phyloP scores from a whole-genome alignment of 352 stramenopile species.

The Globisporangium carolinianum region DNA sequence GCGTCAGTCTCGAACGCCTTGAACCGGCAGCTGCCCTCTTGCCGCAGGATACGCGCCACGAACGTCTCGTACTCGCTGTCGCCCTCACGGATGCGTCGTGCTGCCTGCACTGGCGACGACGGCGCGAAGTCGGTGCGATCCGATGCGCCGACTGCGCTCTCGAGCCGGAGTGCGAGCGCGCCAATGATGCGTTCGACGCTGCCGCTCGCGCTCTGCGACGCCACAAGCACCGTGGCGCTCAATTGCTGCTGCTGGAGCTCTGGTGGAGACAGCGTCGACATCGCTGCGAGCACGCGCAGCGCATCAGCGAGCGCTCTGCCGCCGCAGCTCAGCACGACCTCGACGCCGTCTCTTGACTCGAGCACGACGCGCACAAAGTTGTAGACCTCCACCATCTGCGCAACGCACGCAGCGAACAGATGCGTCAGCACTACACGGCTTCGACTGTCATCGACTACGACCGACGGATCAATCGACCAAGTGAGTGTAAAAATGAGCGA shows the following conservation, averaged over 20 bases:
- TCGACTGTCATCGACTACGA: not conserved
- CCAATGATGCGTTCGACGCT: not conserved
- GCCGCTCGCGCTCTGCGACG: not conserved
- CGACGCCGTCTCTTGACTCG: constrained; percentile 31
- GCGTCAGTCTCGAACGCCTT: constrained; percentile 12
- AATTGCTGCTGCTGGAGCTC: no score
- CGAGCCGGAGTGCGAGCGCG: constrained; percentile 19
- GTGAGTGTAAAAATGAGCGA: not conserved
- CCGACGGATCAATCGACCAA: no score
- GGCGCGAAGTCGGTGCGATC: no score
- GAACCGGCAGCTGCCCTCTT: constrained; percentile 24
- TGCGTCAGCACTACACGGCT: not conserved
- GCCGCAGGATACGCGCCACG: constrained; percentile 19
- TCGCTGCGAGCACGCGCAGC: constrained; percentile 10
- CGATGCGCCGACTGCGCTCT: constrained; percentile 11
- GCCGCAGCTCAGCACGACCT: constrained; percentile 43
- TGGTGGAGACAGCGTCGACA: not conserved
- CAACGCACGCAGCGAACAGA: not conserved
- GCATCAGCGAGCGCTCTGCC: constrained; percentile 30
- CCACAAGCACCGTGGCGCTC: no score
- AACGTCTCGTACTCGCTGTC: constrained; percentile 32
- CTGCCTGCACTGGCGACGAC: not conserved
- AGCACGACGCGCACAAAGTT: constrained; percentile 64
- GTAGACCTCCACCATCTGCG: constrained; percentile 44
- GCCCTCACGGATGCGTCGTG: constrained; percentile 10